Base-by-base conservation (phyloP, 1,284 basidiomycete genomes). In the Xanthoconium separans region DNA sequence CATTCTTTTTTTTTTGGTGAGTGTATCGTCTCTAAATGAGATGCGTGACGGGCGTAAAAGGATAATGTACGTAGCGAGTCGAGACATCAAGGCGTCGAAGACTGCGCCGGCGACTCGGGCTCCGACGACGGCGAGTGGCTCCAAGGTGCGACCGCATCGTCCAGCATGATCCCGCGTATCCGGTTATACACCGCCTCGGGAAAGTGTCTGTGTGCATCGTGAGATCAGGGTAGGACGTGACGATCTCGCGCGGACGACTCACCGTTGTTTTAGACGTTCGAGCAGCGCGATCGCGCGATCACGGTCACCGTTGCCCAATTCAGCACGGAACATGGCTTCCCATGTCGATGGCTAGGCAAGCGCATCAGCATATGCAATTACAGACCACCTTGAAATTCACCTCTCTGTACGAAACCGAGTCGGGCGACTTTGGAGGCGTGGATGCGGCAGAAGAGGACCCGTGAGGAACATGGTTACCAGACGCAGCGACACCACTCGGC, bases 291-390 rank as follows among this genome's bases (percentile, higher is more conserved):
- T 58, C 1, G 94, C 95, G 13, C 78, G 76, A 40, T 85, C 82
- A 16, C 82, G 81, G 60, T 93, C 81, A 10, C 93, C 93, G 47
- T 80, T 82, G 16, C 83, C 83, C 10, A 98, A 77, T 71, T 99
- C 97, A 4, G 92, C 92, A 20, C 92, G 84, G 59, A 99, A 88
- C 94, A 99, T 99, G 6, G 85, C 85, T 69, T 97, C 94, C 87
- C 91, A 95, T 1, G 92, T 92, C 41, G 90, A 92, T 16, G 91
- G 88, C 85, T 91, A 62, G 2, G n/a, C 6, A 34, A 6, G 33
- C 18, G 9, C 10, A 3, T 13, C 15, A 39, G 11, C 11, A 20
- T 18, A 37, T 10, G 36, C n/a, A 15, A 39, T 20, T 6, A 18
- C 18, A 39, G 18, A 13, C 18, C 27, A 27, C 6, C 6, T 27